Percentiles rank a stretch among this genome's conserved stretches.
Conservation (phyloP, 2,329 filamentous ascomycete genomes). For the Zasmidium angulare region DNA sequence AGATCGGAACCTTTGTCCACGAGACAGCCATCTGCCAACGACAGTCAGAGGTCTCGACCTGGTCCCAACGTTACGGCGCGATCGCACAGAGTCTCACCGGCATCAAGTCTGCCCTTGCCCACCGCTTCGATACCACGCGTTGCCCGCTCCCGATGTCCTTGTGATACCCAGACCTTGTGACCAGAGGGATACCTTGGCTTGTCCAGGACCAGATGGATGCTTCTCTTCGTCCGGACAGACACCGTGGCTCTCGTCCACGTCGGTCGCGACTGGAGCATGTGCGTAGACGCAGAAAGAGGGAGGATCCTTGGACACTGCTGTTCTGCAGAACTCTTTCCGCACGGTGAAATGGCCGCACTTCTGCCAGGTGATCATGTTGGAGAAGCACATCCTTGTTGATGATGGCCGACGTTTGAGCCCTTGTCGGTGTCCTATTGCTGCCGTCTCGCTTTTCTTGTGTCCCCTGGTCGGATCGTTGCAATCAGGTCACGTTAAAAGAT, state of each 20-base stretch:
- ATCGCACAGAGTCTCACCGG: too few species aligned
- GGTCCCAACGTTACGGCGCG: too few species aligned
- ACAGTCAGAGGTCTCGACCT: neutral
- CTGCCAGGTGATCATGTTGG: constrained; percentile 18
- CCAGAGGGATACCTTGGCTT: constrained; percentile 13
- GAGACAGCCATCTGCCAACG: neutral
- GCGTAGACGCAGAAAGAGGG: constrained; percentile 14
- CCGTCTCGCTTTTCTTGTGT: too few species aligned
- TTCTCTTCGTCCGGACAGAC: constrained; percentile 19
- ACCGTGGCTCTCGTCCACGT: constrained; percentile 16
- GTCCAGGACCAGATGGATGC: constrained; percentile 17
- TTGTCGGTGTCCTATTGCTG: too few species aligned
- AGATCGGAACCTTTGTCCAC: neutral
- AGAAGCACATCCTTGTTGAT: constrained; percentile 13
- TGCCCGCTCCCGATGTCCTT: constrained; percentile 16
- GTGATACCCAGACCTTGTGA: constrained; percentile 12
- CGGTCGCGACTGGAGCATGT: constrained; percentile 19
- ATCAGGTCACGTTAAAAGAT: too few species aligned
- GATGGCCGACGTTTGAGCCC: too few species aligned
- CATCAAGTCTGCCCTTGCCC: constrained; percentile 21
- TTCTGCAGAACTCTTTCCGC: constrained; percentile 15
- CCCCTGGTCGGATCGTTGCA: too few species aligned
- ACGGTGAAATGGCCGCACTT: constrained; percentile 19
- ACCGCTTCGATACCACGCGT: constrained; percentile 17
- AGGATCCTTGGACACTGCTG: constrained; percentile 13